Base-by-base conservation (phyloP, 1,284 basidiomycete species). In the Trichosporon ovoides region DNA sequence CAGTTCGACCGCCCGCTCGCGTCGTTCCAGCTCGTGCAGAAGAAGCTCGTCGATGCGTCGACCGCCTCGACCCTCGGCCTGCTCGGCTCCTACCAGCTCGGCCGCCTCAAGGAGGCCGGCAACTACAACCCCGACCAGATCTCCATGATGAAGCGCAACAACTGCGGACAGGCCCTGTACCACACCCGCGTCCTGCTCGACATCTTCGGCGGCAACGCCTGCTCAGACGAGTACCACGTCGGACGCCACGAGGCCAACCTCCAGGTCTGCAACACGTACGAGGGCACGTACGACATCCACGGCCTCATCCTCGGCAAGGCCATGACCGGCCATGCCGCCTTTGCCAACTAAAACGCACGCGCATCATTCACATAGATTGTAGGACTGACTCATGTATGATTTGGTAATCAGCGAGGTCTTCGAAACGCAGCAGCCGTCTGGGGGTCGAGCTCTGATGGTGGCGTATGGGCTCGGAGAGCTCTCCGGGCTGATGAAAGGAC, bases 21-120 rank as follows among this genome's bases (percentile, higher is more conserved):
- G 1, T 89, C 88, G 3, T 98, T 96, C 84, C 94, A 98, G 77
- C 84, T 94, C 19, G 83, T 98, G 20, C 95, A 98, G 78, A 95
- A 95, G 83, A 98, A 98, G 78, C 82, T 98, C 18, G 91, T 88
- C 2, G 93, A 97, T 66, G 94, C 94, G 14, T 86, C 89, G 64
- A 90, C 87, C 1, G 91, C 95, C 68, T 84, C 86, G 12, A 83
- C 87, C 0, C 80, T 96, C 14, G 92, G 91, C n/a, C 80, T 94
- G 16, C 82, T 87, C 24, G 90, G 88, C 9, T 86, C 85, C 56
- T 68, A 82, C 24, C 80, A 94, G 78, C 87, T 98, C 6, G 94
- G 94, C 2, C 81, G 92, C 31, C 80, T 96, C 63, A 97, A 97
- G 80, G 95, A 98, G 66, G 51, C 19, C 33, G 88, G 87, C 24